Evolutionary conservation across 2,329 filamentous ascomycete genomes (phyloP).

Genomic region (Coniosporium tulheliwenetii): DNA sequence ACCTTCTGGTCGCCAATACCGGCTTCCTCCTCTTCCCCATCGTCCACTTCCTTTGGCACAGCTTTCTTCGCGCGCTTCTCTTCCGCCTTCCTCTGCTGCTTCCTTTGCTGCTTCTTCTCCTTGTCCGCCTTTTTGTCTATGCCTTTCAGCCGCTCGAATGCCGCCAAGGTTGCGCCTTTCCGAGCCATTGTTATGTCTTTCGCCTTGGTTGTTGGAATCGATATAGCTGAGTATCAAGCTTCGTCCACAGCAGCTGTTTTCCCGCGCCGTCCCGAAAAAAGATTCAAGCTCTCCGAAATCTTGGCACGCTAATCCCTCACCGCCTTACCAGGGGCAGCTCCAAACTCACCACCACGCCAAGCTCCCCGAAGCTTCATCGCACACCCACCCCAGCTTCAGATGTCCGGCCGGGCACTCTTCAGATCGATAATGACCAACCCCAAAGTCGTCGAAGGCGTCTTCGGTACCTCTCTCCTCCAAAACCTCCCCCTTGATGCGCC

Average conservation of each 20-base stretch:
- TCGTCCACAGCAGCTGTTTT: neutral
- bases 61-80: conserved; percentile 18
- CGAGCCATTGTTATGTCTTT: conserved; percentile 33
- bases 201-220: conserved; percentile 32
- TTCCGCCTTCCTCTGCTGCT: conserved; percentile 41
- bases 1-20: conserved; percentile 3
- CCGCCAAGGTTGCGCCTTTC: conserved; percentile 7
- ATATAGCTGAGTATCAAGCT: neutral
- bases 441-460: conserved; percentile 46
- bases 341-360: no score
- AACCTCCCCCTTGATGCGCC: conserved; percentile 4
- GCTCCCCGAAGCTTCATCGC: no score
- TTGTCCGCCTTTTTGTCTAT: conserved; percentile 62
- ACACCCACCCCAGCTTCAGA: no score
- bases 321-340: no score
- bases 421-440: conserved; percentile 5
- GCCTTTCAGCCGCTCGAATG: conserved; percentile 42
- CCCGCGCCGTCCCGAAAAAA: neutral
- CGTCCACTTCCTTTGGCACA: conserved; percentile 4
- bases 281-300: neutral
- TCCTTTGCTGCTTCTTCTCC: conserved; percentile 37
- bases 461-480: conserved; percentile 34
- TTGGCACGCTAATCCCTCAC: neutral
- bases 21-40: conserved; percentile 7
- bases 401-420: neutral